Base-by-base conservation (phyloP, 352 stramenopile genomes). In the Phytophthora aleatoria region DNA sequence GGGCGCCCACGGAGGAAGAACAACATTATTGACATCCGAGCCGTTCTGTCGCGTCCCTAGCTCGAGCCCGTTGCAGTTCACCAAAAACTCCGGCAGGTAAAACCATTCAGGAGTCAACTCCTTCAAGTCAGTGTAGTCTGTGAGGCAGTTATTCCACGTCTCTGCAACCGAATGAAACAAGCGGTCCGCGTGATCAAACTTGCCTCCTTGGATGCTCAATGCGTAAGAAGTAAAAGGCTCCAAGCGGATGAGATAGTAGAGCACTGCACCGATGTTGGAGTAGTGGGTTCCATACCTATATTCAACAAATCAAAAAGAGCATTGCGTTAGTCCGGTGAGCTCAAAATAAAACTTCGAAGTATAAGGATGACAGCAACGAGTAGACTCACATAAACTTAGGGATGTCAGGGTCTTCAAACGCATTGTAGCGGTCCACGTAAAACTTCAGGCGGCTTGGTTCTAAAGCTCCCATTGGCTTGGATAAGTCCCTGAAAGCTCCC, bases 191-290 rank as follows among this genome's bases (percentile, higher is more conserved):
- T 97, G 91, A 59, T 98, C 95, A 56, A 98, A 97, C 31, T 94
- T 95, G 9, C 97, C 98, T 50, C 94, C 97, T 81, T 99, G 97
- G 1, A 99, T 77, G 44, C 84, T 91, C 43, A 98, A 49, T 7
- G 95, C 91, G 48, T 99, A 90, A 26, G 95, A 89, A 4, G 96
- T 98, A 77, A 99, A 99, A 10, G 97, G 98, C 73, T 99, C 97
- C n/a, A 99, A 70, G 8, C 98, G 92, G 73, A 99, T 94, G 27
- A 99, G 77, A 71, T 99, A 99, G 75, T 99, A 98, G 4, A 99
- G 84, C 5, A 99, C 97, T 66, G 98, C 97, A 1, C 96, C 98
- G 20, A 95, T 89, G 60, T 96, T 93, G 9, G 88, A 96, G 66
- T 96, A 96, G 60, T 96, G 88, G 8, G 88, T 91, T 9, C 88